Evolutionary conservation across 768 basidiomycete species (phyloP).

Genomic region (Tricholoma terreum): DNA sequence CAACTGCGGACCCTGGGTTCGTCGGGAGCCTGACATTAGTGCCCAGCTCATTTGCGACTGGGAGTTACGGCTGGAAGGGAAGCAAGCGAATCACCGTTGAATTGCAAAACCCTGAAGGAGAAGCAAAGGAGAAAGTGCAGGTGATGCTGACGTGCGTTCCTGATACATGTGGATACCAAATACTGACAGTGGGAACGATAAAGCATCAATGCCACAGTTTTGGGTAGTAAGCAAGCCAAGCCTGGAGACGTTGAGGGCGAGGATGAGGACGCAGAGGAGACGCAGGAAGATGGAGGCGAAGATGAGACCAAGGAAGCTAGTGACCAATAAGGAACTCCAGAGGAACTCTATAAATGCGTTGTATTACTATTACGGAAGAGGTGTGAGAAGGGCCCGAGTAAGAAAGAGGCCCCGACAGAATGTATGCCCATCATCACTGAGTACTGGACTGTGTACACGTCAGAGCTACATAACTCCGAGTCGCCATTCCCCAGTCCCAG

Average conservation of each 20-base stretch:
- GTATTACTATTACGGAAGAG: too few species aligned
- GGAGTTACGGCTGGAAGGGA: slow-evolving; percentile 86
- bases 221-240: slow-evolving; percentile 61
- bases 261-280: slow-evolving; percentile 19
- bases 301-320: slow-evolving; percentile 27
- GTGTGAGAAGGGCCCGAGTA: too few species aligned
- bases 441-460: not conserved
- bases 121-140: slow-evolving; percentile 61
- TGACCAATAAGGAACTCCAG: slow-evolving; percentile 10
- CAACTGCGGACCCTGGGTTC: slow-evolving; percentile 54
- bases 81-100: slow-evolving; percentile 65
- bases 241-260: slow-evolving; percentile 36
- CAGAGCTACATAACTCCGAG: slow-evolving; percentile 5
- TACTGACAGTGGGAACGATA: slow-evolving; percentile 4
- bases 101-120: slow-evolving; percentile 47
- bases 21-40: slow-evolving; percentile 54
- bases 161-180: not conserved
- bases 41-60: slow-evolving; percentile 64
- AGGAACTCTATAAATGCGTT: too few species aligned
- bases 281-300: slow-evolving; percentile 23
- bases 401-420: too few species aligned
- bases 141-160: slow-evolving; percentile 67
- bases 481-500: not conserved
- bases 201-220: slow-evolving; percentile 75
- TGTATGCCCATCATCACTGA: too few species aligned